phyloP scores from a whole-genome alignment of 73 alveolate species.

The Blepharisma stoltei region DNA sequence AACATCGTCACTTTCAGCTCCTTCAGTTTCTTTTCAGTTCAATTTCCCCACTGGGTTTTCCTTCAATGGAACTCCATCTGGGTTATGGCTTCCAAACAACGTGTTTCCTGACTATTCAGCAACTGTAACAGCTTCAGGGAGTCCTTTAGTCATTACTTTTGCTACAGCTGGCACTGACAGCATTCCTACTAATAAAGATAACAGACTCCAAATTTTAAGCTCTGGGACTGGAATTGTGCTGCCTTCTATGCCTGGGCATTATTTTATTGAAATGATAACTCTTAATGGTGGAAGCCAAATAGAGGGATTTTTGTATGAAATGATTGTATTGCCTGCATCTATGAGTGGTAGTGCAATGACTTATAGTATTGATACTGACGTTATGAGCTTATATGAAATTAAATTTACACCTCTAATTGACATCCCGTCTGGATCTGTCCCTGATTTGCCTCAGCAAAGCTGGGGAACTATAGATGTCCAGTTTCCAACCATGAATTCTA shows the following conservation, averaged over 20 bases:
- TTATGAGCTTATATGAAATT: background rate
- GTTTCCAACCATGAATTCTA: background rate
- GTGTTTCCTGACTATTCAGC: background rate
- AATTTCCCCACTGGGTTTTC: background rate
- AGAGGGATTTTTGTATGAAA: background rate
- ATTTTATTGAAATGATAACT: slow-evolving; percentile 20
- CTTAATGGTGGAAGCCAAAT: background rate
- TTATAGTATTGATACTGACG: background rate
- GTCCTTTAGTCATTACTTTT: background rate
- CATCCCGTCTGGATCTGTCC: background rate
- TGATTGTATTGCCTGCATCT: background rate
- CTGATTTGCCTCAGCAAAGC: background rate
- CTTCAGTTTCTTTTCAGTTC: background rate
- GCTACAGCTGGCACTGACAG: background rate
- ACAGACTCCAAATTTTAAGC: background rate
- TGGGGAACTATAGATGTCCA: slow-evolving; percentile 22
- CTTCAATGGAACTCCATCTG: slow-evolving; percentile 5
- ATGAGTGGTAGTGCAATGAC: background rate
- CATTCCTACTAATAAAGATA: background rate
- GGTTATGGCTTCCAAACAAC: background rate
- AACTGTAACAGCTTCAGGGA: slow-evolving; percentile 1
- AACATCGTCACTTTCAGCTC: background rate
- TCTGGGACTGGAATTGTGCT: background rate
- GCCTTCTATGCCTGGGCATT: slow-evolving; percentile 18
- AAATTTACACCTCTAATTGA: background rate